Evolutionary conservation across 139 green algal species (phyloP).

Genomic region (Astrephomene gubernaculifera): DNA sequence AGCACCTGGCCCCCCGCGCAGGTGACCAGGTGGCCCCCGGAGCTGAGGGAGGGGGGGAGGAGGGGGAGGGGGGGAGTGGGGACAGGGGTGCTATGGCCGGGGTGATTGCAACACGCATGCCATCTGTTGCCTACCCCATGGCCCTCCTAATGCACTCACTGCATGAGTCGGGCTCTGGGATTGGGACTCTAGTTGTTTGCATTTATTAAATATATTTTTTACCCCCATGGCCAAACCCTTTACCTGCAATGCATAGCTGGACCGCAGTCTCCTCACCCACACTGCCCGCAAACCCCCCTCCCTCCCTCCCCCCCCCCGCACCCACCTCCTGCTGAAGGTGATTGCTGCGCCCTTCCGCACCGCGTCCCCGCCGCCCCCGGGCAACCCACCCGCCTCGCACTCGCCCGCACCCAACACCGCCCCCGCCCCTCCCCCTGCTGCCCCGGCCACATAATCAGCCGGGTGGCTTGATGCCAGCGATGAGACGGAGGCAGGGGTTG

Average conservation of each 20-base stretch:
- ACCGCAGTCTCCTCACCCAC: background rate
- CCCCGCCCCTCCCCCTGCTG: no score
- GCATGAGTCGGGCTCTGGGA: background rate
- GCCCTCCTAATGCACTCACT: no score
- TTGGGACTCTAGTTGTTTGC: background rate
- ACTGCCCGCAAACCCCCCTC: background rate
- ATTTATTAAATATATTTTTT: background rate
- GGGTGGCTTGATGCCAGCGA: no score
- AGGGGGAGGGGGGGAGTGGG: background rate
- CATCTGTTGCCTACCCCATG: background rate
- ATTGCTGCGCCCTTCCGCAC: slow-evolving; percentile 69
- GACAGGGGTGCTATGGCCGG: background rate
- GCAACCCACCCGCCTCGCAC: background rate
- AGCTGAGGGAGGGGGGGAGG: background rate
- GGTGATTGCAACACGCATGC: background rate
- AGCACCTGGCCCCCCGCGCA: slow-evolving; percentile 6
- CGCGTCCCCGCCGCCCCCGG: slow-evolving; percentile 24
- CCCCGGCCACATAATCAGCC: no score
- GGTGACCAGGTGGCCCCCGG: slow-evolving; percentile 26
- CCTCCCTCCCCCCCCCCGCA: background rate
- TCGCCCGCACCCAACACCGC: background rate
- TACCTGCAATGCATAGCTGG: background rate
- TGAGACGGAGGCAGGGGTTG: no score
- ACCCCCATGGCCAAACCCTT: background rate
- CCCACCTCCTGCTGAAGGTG: slow-evolving; percentile 55